A percentile compares a stretch with the other conserved stretches of the same genome.
phyloP scores from a whole-genome alignment of 352 stramenopile genomes.

The Pythium angustatum region DNA sequence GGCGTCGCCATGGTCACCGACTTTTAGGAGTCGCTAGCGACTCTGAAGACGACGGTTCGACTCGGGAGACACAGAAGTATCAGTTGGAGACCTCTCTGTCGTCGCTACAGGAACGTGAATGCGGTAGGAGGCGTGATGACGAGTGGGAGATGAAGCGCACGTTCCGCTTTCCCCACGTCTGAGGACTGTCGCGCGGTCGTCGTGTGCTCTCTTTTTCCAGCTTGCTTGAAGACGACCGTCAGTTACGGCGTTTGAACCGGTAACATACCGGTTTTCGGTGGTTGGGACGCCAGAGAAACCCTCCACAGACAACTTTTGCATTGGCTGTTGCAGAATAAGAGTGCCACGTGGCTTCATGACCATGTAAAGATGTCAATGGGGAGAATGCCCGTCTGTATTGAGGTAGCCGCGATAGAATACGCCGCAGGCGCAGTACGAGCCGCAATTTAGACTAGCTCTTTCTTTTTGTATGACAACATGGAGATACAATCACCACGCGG shows the following conservation, averaged over 20 bases:
- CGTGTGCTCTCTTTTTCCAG: background rate
- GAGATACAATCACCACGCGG: background rate
- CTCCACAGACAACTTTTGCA: background rate
- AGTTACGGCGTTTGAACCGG: slow-evolving; percentile 16
- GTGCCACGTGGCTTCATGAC: slow-evolving; percentile 36
- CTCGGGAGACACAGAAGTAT: background rate
- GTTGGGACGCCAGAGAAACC: background rate
- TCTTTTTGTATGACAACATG: background rate
- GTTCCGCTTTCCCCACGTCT: background rate
- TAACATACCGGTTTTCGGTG: slow-evolving; percentile 8
- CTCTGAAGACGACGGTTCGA: slow-evolving; percentile 10
- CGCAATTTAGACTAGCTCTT: no score
- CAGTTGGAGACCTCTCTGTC: background rate
- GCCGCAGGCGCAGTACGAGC: no score
- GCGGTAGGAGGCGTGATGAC: no score
- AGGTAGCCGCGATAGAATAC: no score
- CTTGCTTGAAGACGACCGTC: slow-evolving; percentile 21
- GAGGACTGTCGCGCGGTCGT: background rate
- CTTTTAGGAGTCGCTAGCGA: slow-evolving; percentile 1
- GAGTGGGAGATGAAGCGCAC: background rate
- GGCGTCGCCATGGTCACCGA: slow-evolving; percentile 19
- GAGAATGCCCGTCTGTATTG: background rate
- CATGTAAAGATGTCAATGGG: no score
- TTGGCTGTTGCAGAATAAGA: slow-evolving; percentile 3
- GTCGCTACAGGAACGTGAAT: background rate